Evolutionary conservation across 345 rosid genomes (phyloP).

Genomic region (Gossypium longicalyx): DNA sequence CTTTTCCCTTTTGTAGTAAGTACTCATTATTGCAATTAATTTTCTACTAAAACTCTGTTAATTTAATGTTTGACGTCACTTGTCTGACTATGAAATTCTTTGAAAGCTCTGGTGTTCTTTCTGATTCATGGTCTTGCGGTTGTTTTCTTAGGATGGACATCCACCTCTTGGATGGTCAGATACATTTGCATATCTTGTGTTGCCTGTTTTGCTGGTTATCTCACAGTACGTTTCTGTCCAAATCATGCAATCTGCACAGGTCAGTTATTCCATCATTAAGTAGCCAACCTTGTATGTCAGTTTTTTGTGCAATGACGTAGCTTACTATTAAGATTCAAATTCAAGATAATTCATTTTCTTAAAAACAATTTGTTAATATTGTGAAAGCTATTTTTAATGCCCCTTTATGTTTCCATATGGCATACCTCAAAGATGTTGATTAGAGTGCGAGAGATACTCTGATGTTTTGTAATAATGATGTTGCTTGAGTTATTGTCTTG

Average conservation of each 20-base stretch:
- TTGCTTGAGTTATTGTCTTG: background rate
- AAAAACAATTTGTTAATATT: background rate
- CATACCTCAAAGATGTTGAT: background rate
- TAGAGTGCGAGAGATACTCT: background rate
- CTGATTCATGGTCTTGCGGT: background rate
- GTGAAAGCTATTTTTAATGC: background rate
- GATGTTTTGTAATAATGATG: background rate
- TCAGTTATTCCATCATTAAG: conserved; percentile 21
- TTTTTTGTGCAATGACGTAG: background rate
- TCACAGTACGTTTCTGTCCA: conserved; percentile 81
- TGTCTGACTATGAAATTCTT: background rate
- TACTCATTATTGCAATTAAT: conserved; percentile 17
- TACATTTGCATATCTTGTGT: conserved; percentile 86
- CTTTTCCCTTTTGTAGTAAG: conserved; percentile 87
- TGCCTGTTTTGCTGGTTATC: conserved; percentile 65
- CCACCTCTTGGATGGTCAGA: conserved; percentile 98
- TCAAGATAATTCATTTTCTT: background rate
- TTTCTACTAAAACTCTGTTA: conserved; percentile 35
- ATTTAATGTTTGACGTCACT: conserved; percentile 2
- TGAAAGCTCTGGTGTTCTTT: background rate
- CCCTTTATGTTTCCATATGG: too few relatives aligned
- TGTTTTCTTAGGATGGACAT: conserved; percentile 70
- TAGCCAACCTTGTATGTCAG: background rate
- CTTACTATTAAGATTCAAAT: background rate
- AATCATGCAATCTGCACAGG: conserved; percentile 92